Percentiles rank a stretch among this genome's conserved stretches.
phyloP scores from a whole-genome alignment of 2,329 filamentous ascomycete species.

The Fusarium oxysporum region DNA sequence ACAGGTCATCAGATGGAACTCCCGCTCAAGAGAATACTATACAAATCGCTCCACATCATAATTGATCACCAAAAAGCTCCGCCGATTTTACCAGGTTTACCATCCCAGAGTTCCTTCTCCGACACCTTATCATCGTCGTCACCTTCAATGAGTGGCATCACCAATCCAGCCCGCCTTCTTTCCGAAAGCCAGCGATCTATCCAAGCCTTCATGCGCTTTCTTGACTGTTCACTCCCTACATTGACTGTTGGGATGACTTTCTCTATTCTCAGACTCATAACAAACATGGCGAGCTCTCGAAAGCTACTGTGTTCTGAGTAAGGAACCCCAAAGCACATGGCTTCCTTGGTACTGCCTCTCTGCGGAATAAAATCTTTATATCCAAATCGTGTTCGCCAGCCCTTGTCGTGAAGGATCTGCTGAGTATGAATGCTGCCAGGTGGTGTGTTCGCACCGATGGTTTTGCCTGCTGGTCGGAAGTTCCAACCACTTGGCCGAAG shows the following conservation, averaged over 20 bases:
- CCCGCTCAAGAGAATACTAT: neutral
- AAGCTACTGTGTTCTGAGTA: constrained; percentile 98
- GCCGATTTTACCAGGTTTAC: constrained; percentile 53
- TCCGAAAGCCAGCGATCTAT: constrained; percentile 72
- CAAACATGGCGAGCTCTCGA: constrained; percentile 91
- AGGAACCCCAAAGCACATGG: constrained; percentile 91
- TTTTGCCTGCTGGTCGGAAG: constrained; percentile 74
- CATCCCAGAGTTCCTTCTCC: constrained; percentile 53
- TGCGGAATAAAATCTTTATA: constrained; percentile 81
- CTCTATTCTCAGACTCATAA: constrained; percentile 87
- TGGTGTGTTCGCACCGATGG: constrained; percentile 66
- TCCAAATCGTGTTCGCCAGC: constrained; percentile 81
- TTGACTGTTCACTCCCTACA: constrained; percentile 68
- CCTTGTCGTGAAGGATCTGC: constrained; percentile 66
- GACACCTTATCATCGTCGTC: constrained; percentile 48
- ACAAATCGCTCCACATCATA: neutral
- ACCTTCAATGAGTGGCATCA: constrained; percentile 58
- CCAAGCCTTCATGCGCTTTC: constrained; percentile 73
- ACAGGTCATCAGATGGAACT: neutral
- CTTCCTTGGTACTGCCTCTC: constrained; percentile 83
- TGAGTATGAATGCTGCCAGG: constrained; percentile 63
- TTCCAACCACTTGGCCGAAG: constrained; percentile 96
- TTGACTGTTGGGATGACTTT: constrained; percentile 96
- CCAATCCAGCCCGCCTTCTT: constrained; percentile 65
- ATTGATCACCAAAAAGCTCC: constrained; percentile 54